These are phyloP conservation scores for Heterobasidion irregulare DNA, from an alignment of 1,284 basidiomycete species.

Conservation along the genomic window DNA sequence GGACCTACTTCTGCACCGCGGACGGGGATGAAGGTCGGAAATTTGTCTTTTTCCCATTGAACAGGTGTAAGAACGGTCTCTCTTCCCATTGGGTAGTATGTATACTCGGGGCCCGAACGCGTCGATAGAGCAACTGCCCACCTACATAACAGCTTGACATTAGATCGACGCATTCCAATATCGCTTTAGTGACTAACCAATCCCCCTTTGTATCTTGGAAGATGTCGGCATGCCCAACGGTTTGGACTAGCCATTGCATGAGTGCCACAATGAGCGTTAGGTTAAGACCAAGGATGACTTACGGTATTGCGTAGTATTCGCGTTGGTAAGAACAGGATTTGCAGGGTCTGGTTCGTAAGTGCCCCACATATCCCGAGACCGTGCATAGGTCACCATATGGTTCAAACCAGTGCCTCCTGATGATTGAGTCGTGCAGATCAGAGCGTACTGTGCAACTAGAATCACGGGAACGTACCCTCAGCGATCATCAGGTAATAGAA, in stretches of 20 bases:
- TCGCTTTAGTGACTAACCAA: slow-evolving; percentile 10
- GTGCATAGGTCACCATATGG: slow-evolving; percentile 26
- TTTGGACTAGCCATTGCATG: slow-evolving; percentile 12
- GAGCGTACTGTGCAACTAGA: not conserved
- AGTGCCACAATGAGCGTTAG: not conserved
- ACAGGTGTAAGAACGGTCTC: slow-evolving; percentile 19
- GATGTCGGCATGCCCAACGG: slow-evolving; percentile 21
- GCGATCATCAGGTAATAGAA: slow-evolving; percentile 22
- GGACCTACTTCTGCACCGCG: slow-evolving; percentile 1
- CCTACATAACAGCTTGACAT: not conserved
- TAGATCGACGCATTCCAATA: not conserved
- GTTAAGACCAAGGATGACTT: not conserved
- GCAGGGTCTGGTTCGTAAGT: slow-evolving; percentile 15
- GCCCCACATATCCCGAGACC: slow-evolving; percentile 17
- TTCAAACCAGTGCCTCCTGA: slow-evolving; percentile 21
- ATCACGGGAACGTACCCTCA: slow-evolving; percentile 13
- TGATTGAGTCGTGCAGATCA: not conserved
- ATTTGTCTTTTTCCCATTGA: slow-evolving; percentile 14
- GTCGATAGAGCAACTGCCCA: slow-evolving; percentile 18
- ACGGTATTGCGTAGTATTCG: slow-evolving; percentile 18
- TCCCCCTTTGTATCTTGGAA: slow-evolving; percentile 18
- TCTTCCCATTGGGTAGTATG: slow-evolving; percentile 18
- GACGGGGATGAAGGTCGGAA: slow-evolving; percentile 8
- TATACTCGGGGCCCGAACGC: slow-evolving; percentile 11
- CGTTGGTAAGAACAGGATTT: slow-evolving; percentile 19